Conservation (phyloP, 108 stramenopile genomes). For the Nitzschia sp. region DNA sequence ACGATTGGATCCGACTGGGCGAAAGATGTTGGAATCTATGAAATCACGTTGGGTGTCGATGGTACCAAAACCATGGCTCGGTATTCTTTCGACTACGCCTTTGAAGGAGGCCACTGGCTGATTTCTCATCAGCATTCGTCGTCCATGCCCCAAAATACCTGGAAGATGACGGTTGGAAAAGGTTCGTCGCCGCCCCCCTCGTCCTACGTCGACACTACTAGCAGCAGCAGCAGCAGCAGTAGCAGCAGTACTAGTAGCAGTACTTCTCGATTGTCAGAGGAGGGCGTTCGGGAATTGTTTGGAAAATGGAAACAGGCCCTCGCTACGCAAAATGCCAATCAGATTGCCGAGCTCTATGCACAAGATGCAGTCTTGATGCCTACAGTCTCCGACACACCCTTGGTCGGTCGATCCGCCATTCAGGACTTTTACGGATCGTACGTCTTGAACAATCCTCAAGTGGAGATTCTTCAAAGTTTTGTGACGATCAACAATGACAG, state of each 20-base stretch:
- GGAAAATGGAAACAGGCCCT: conserved; percentile 56
- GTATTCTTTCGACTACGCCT: conserved; percentile 40
- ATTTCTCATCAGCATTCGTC: conserved; percentile 69
- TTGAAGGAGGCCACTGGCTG: conserved; percentile 43
- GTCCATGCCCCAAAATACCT: conserved; percentile 39
- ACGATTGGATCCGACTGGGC: conserved; percentile 25
- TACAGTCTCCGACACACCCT: conserved; percentile 42
- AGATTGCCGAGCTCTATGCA: conserved; percentile 52
- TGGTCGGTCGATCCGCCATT: conserved; percentile 44
- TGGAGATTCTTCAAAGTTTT: conserved; percentile 24
- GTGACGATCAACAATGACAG: conserved; percentile 7
- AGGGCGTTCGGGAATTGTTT: conserved; percentile 43
- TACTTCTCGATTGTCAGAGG: conserved; percentile 28
- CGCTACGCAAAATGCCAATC: conserved; percentile 44
- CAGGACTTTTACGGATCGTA: conserved; percentile 51
- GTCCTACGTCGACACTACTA: too few species aligned
- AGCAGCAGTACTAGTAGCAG: conserved; percentile 37
- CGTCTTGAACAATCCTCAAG: conserved; percentile 49
- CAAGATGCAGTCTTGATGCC: conserved; percentile 52
- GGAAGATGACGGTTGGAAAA: too few species aligned
- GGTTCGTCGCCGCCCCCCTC: too few species aligned
- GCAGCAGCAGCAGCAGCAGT: neutral
- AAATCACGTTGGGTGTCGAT: conserved; percentile 59
- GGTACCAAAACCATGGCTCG: conserved; percentile 41
- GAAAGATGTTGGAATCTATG: conserved; percentile 42